Conservation (phyloP, 2,329 filamentous ascomycete genomes). For the Diaporthe ampelina region DNA sequence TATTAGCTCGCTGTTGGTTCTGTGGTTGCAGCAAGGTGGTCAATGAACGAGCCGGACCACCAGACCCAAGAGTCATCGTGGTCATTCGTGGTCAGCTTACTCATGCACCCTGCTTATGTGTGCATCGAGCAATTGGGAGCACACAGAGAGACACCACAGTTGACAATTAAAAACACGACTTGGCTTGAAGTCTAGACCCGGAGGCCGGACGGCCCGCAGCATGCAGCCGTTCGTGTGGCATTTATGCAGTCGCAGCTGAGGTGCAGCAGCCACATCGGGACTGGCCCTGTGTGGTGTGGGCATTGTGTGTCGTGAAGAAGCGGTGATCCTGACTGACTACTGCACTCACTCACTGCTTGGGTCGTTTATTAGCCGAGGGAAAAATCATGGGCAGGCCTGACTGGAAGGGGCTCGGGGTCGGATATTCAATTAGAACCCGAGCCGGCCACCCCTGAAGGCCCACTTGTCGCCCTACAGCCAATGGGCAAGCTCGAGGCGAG, state of each 20-base stretch:
- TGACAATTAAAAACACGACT: too few relatives aligned
- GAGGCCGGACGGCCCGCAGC: not conserved
- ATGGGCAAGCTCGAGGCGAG: not conserved
- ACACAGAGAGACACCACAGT: too few relatives aligned
- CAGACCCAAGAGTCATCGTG: not conserved
- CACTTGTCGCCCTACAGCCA: not conserved
- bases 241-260: not conserved
- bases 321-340: too few relatives aligned
- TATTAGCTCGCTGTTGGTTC: too few relatives aligned
- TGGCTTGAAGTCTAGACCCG: not conserved
- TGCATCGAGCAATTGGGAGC: not conserved
- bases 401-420: constrained; percentile 11
- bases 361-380: constrained; percentile 5
- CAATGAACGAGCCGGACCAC: not conserved
- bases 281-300: too few relatives aligned
- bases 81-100: too few relatives aligned
- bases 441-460: constrained; percentile 7
- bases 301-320: too few relatives aligned
- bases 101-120: not conserved
- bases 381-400: not conserved
- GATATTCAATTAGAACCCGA: constrained; percentile 31
- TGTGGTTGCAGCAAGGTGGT: too few relatives aligned
- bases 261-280: too few relatives aligned
- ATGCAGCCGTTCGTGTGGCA: constrained; percentile 9
- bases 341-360: too few relatives aligned